Percentiles rank a stretch among this genome's conserved stretches.
Evolutionary conservation across 1,284 basidiomycete genomes (phyloP).

Genomic region (Boletus sp.): DNA sequence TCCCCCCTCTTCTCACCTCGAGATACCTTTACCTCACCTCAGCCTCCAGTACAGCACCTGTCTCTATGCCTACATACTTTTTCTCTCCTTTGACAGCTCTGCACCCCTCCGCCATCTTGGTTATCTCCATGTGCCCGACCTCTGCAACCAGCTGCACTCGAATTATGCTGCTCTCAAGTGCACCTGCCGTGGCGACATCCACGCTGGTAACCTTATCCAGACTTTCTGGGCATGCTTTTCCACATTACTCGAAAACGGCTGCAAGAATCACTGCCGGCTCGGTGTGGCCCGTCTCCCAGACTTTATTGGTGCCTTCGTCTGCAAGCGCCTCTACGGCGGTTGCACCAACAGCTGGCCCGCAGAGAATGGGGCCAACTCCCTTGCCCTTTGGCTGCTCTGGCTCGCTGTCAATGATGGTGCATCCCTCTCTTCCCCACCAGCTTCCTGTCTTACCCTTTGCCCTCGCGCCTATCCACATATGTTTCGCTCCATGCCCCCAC

Average conservation of each 20-base stretch:
- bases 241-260: slow-evolving; percentile 78
- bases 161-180: slow-evolving; percentile 47
- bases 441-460: slow-evolving; percentile 56
- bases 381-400: slow-evolving; percentile 70
- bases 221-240: slow-evolving; percentile 55
- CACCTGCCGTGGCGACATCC: slow-evolving; percentile 46
- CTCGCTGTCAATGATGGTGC: slow-evolving; percentile 55
- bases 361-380: slow-evolving; percentile 51
- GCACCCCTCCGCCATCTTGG: slow-evolving; percentile 56
- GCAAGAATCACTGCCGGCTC: slow-evolving; percentile 68
- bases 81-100: slow-evolving; percentile 60
- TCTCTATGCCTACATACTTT: slow-evolving; percentile 65
- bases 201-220: slow-evolving; percentile 47
- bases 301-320: slow-evolving; percentile 53
- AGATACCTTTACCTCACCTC: slow-evolving; percentile 47
- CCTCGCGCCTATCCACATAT: slow-evolving; percentile 53
- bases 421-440: slow-evolving; percentile 7
- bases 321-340: slow-evolving; percentile 48
- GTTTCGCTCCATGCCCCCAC: slow-evolving; percentile 20
- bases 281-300: slow-evolving; percentile 51
- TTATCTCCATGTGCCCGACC: slow-evolving; percentile 41
- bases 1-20: slow-evolving; percentile 56
- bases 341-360: slow-evolving; percentile 56
- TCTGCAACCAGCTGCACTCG: slow-evolving; percentile 50
- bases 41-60: slow-evolving; percentile 40